A percentile compares a stretch with the other conserved stretches of the same genome.
Conservation (phyloP, 805 yeast genomes). For the Metschnikowia picachoensis region DNA sequence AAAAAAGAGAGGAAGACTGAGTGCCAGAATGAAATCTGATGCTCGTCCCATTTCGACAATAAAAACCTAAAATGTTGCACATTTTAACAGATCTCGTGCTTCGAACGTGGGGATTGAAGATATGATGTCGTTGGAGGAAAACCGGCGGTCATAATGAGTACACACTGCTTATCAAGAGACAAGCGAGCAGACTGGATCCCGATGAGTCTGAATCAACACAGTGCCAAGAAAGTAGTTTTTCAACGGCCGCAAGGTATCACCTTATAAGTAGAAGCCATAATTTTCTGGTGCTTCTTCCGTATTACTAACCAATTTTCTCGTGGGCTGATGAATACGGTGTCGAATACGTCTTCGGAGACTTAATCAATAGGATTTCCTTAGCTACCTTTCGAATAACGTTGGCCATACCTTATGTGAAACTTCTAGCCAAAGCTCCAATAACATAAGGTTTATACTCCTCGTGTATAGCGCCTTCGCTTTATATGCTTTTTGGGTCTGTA, state of each 20-base stretch:
- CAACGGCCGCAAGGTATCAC: conserved; percentile 12
- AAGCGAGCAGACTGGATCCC: no score
- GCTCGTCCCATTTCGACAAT: no score
- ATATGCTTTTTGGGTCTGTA: conserved; percentile 40
- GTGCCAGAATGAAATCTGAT: no score
- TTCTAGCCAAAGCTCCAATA: conserved; percentile 43
- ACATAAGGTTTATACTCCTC: conserved; percentile 37
- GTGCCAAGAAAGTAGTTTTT: conserved; percentile 1
- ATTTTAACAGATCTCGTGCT: no score
- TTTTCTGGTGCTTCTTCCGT: conserved; percentile 38
- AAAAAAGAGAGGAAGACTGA: no score
- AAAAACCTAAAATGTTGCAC: no score
- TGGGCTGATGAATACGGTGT: conserved; percentile 58
- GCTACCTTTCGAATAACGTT: conserved; percentile 92
- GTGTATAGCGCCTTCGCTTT: conserved; percentile 38
- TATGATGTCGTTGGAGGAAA: no score
- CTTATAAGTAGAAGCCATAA: conserved; percentile 10
- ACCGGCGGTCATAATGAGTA: no score
- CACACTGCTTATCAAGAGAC: no score
- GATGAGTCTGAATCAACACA: no score
- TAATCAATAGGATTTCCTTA: conserved; percentile 78
- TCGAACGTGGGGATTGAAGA: no score
- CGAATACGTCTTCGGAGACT: conserved; percentile 50
- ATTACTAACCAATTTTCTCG: conserved; percentile 62
- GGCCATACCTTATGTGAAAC: conserved; percentile 45